Percentiles rank a stretch among this genome's conserved stretches.
These are phyloP conservation scores for Oemleria cerasiformis DNA, from an alignment of 306 rosid genomes.

Conservation along the genomic window DNA sequence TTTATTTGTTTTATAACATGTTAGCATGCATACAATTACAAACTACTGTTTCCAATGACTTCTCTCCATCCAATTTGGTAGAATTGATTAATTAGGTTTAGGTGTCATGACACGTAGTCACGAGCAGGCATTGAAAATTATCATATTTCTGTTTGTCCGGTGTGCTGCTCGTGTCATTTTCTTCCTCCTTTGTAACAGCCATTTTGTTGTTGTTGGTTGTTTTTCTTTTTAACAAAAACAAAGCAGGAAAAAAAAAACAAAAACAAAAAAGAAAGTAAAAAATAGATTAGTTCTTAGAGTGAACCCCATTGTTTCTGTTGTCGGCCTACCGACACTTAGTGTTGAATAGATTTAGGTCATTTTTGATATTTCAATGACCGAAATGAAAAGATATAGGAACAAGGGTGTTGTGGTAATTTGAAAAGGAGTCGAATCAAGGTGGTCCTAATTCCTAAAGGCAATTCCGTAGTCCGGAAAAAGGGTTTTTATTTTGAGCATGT, in stretches of 20 bases:
- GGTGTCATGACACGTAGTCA: neutral
- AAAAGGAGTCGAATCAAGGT: slow-evolving; percentile 36
- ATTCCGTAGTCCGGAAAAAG: slow-evolving; percentile 57
- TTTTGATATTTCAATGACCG: slow-evolving; percentile 24
- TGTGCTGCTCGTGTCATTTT: slow-evolving; percentile 42
- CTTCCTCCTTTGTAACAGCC: slow-evolving; percentile 25
- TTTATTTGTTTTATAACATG: neutral
- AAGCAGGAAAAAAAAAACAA: neutral
- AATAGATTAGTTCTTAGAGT: slow-evolving; percentile 16
- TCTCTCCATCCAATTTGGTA: neutral
- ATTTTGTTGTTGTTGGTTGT: slow-evolving; percentile 23
- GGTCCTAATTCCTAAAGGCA: slow-evolving; percentile 33
- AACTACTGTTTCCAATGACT: neutral
- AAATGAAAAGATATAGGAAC: slow-evolving; percentile 6
- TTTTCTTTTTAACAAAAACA: neutral
- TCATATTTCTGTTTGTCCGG: slow-evolving; percentile 34
- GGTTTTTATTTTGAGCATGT: slow-evolving; percentile 29
- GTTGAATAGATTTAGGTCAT: slow-evolving; percentile 32
- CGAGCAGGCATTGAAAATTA: slow-evolving; percentile 31
- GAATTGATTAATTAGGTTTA: neutral
- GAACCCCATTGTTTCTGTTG: slow-evolving; percentile 27
- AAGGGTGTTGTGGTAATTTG: slow-evolving; percentile 35
- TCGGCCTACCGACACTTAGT: slow-evolving; percentile 76
- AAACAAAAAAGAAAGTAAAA: slow-evolving; percentile 11
- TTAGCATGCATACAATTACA: neutral